Conservation (phyloP, 148 eudicot genomes). For the Tetragonia tetragonoides region DNA sequence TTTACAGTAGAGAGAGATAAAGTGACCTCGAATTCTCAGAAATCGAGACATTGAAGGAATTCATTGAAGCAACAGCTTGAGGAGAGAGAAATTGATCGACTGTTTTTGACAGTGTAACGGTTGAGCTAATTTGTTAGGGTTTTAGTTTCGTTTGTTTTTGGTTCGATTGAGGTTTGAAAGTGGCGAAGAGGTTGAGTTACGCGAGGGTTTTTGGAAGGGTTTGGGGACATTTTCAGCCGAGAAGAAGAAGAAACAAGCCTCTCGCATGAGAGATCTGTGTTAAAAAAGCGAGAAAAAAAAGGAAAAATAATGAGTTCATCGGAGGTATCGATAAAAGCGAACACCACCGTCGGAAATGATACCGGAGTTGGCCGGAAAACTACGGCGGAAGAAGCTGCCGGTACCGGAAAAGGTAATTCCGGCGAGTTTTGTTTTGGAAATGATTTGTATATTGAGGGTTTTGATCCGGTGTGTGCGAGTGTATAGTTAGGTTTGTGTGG, state of each 20-base stretch:
- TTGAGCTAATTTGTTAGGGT: background rate
- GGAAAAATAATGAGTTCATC: slow-evolving; percentile 48
- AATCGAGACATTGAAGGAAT: background rate
- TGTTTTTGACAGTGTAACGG: too few relatives aligned
- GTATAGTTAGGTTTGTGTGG: background rate
- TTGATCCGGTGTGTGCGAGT: slow-evolving; percentile 13
- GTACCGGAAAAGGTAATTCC: slow-evolving; percentile 48
- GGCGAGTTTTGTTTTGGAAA: slow-evolving; percentile 9
- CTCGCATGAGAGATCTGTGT: slow-evolving; percentile 59
- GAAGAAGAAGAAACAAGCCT: background rate
- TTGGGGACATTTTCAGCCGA: background rate
- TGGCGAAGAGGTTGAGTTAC: background rate
- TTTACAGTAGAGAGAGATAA: background rate
- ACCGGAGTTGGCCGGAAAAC: background rate
- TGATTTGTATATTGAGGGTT: background rate
- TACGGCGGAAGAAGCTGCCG: slow-evolving; percentile 17
- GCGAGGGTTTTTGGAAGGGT: background rate
- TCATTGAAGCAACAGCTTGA: background rate
- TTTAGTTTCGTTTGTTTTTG: background rate
- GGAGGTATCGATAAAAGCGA: slow-evolving; percentile 41
- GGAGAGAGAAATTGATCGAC: background rate
- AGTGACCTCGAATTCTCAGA: background rate
- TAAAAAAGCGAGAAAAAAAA: slow-evolving; percentile 6
- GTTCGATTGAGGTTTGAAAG: slow-evolving; percentile 1
- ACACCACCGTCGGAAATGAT: slow-evolving; percentile 16